Evolutionary conservation across 73 alveolate species (phyloP), one percentile per base, ranked within the genome.

Genomic region (Paraurostyla sp.): DNA sequence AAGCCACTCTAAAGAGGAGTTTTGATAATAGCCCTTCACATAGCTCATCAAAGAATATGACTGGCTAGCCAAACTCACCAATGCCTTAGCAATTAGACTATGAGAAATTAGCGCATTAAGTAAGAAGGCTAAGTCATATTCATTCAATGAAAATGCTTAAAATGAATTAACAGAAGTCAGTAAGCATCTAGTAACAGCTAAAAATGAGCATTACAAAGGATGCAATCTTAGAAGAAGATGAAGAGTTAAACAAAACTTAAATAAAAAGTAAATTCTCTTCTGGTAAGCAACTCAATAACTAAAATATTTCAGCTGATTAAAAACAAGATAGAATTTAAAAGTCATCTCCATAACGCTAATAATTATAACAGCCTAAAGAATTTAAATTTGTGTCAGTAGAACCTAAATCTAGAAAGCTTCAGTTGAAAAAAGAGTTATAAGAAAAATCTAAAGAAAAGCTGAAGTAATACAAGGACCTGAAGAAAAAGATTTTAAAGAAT

Each of bases 151-250:
- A 43, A 73, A 9, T 45, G n/a, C 1, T 52, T 9, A 9, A 35
- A 52, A 6, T 29, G 20, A 40, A 48, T 6, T 45, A 73, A 73
- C 7, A 9, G 20, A 13, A 73, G 40, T 7, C 51, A 18, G 43
- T 1, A 46, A 4, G 6, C 33, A 33, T 46, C 57, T n/a, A 73
- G 52, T 9, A 48, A 25, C 32, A 43, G 40, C 0, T 48, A n/a
- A 22, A 50, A 73, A 9, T 0, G 7, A 16, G 43, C 13, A 13
- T 73, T 0, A 73, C 86, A 22, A 73, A 73, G 18, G 56, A 25
- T 33, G 86, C 71, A 13, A 73, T 73, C 16, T 25, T 45, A 13
- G 86, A 73, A 73, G 65, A 73, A 45, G 86, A 73, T 23, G 86
- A 73, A 32, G 71, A 48, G 1, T 22, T 43, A 4, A 13, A 60